Percentiles rank a stretch among this genome's conserved stretches.
Conservation (phyloP, 2,329 filamentous ascomycete species). For the Colletotrichum navitas region DNA sequence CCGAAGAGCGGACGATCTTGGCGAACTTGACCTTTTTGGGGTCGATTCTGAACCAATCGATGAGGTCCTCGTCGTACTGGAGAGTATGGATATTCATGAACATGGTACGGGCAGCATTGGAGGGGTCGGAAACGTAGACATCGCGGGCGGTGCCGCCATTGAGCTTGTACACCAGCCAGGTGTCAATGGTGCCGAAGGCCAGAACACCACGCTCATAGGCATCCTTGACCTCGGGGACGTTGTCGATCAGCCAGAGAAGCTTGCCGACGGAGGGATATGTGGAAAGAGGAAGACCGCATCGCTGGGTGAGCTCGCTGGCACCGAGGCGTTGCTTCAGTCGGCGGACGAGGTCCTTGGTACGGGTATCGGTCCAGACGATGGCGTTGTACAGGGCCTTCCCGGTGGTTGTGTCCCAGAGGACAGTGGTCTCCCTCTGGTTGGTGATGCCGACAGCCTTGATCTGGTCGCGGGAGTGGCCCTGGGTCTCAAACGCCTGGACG, state of each 20-base stretch:
- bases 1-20: conserved; percentile 82
- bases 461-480: conserved; percentile 74
- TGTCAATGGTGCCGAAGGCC: conserved; percentile 84
- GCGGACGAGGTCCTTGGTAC: conserved; percentile 77
- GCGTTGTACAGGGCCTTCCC: conserved; percentile 84
- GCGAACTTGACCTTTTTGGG: conserved; percentile 77
- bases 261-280: conserved; percentile 87
- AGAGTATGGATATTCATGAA: conserved; percentile 86
- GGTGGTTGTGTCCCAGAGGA: conserved; percentile 83
- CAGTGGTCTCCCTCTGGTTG: conserved; percentile 85
- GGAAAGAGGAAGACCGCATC: conserved; percentile 83
- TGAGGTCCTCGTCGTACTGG: conserved; percentile 78
- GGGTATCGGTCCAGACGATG: conserved; percentile 89
- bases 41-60: conserved; percentile 82
- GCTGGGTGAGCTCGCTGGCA: conserved; percentile 73
- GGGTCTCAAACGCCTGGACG: conserved; percentile 74
- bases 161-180: conserved; percentile 84
- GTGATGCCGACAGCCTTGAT: conserved; percentile 85
- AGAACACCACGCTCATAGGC: conserved; percentile 79
- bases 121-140: conserved; percentile 81
- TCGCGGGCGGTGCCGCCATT: conserved; percentile 76
- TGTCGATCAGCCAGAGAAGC: conserved; percentile 80
- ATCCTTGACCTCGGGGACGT: conserved; percentile 74
- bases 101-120: conserved; percentile 89
- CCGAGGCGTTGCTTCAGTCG: conserved; percentile 77